A percentile compares a stretch with the other conserved stretches of the same genome.
These are phyloP conservation scores for Adenanthera pavonina DNA, from an alignment of 306 rosid genomes.

Conservation along the genomic window DNA sequence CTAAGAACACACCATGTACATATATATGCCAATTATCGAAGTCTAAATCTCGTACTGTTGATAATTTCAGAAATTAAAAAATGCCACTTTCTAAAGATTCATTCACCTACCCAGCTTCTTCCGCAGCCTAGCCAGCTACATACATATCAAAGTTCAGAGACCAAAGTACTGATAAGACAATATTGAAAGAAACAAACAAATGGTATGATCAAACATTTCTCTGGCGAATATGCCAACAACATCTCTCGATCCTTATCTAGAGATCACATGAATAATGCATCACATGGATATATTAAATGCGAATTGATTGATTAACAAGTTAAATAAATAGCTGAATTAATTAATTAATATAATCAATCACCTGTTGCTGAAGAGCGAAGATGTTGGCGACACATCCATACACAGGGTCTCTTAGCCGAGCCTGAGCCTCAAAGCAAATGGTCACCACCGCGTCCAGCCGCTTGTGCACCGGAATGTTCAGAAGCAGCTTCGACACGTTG, in stretches of 20 bases:
- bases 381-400: slow-evolving; percentile 96
- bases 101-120: slow-evolving; percentile 25
- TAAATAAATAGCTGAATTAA: not conserved
- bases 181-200: slow-evolving; percentile 30
- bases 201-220: slow-evolving; percentile 17
- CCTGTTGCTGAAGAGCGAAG: slow-evolving; percentile 96
- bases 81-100: slow-evolving; percentile 36
- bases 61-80: not conserved
- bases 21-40: not conserved
- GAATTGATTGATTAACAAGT: slow-evolving; percentile 10
- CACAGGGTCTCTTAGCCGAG: slow-evolving; percentile 85
- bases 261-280: slow-evolving; percentile 17
- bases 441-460: slow-evolving; percentile 89
- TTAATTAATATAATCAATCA: slow-evolving; percentile 14
- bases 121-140: slow-evolving; percentile 1
- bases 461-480: slow-evolving; percentile 71
- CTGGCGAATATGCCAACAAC: slow-evolving; percentile 20
- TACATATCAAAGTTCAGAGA: not conserved
- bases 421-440: slow-evolving; percentile 89
- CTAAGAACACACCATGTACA: not conserved
- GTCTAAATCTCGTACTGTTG: slow-evolving; percentile 12
- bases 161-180: slow-evolving; percentile 29
- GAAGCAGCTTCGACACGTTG: slow-evolving; percentile 87
- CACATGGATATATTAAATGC: slow-evolving; percentile 1
- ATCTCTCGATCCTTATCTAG: slow-evolving; percentile 40